phyloP scores from a whole-genome alignment of 352 stramenopile genomes.

The Pythium biforme region DNA sequence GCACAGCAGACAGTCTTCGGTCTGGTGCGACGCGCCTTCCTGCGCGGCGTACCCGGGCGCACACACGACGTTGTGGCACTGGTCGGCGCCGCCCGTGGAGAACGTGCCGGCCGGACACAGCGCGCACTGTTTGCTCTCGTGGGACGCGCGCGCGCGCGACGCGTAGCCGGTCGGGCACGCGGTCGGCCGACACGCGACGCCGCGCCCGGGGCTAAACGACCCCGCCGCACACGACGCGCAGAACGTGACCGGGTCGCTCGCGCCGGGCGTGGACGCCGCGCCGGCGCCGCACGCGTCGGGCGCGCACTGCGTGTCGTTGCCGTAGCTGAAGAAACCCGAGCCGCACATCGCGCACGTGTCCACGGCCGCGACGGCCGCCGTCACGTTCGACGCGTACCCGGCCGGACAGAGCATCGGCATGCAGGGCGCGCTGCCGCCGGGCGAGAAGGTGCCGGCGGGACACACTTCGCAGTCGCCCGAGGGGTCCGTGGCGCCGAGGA shows the following conservation, averaged over 20 bases:
- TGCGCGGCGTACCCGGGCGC: constrained; percentile 30
- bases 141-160: constrained; percentile 29
- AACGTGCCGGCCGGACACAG: constrained; percentile 34
- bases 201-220: constrained; percentile 33
- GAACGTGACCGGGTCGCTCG: constrained; percentile 31
- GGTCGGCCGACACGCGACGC: constrained; percentile 29
- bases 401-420: constrained; percentile 31
- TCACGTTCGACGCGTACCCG: constrained; percentile 28
- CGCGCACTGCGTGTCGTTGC: constrained; percentile 39
- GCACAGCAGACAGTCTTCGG: constrained; percentile 36
- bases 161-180: constrained; percentile 28
- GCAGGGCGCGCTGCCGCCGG: constrained; percentile 34
- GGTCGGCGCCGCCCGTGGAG: constrained; percentile 28
- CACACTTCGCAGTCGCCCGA: constrained; percentile 33
- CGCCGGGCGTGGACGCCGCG: constrained; percentile 26
- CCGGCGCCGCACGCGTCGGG: constrained; percentile 33
- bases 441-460: constrained; percentile 33
- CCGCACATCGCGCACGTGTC: constrained; percentile 32
- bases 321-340: constrained; percentile 30
- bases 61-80: constrained; percentile 36
- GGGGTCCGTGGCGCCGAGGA: constrained; percentile 27
- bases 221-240: constrained; percentile 36
- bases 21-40: constrained; percentile 30
- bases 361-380: constrained; percentile 19
- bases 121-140: constrained; percentile 30